These are phyloP conservation scores for Barbatosphaeria neglecta DNA, from an alignment of 495 filamentous ascomycete species.

Conservation along the genomic window DNA sequence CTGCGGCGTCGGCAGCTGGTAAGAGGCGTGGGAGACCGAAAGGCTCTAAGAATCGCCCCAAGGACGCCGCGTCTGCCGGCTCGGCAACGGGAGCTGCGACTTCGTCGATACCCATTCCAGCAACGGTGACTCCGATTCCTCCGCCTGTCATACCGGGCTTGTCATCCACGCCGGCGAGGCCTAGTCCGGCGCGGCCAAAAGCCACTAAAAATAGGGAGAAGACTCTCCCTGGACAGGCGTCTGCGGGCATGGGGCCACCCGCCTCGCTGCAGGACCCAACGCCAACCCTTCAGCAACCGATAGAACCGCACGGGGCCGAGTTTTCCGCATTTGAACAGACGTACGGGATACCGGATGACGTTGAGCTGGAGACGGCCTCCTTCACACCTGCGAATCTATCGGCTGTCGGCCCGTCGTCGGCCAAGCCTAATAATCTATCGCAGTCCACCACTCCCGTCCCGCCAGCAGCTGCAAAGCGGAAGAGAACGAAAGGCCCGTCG, in stretches of 20 bases:
- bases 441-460: background rate
- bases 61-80: slow-evolving; percentile 9
- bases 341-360: background rate
- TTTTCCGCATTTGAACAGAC: background rate
- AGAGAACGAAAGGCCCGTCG: background rate
- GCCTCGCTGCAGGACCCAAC: background rate
- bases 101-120: slow-evolving; percentile 10
- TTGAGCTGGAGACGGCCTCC: background rate
- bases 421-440: background rate
- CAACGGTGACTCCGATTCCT: slow-evolving; percentile 20
- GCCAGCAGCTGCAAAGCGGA: background rate
- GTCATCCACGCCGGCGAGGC: slow-evolving; percentile 13
- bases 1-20: slow-evolving; percentile 9
- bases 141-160: slow-evolving; percentile 15
- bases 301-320: background rate
- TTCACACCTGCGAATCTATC: background rate
- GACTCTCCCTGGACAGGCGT: background rate
- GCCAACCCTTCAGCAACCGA: background rate
- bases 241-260: slow-evolving; percentile 1
- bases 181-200: slow-evolving; percentile 13
- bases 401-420: background rate
- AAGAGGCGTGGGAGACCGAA: slow-evolving; percentile 28
- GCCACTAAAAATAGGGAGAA: slow-evolving; percentile 16
- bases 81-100: slow-evolving; percentile 2
- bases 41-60: slow-evolving; percentile 38